Percentiles rank a stretch among this genome's conserved stretches.
Conservation (phyloP, 2,329 filamentous ascomycete genomes). For the Cercospora berteroae region DNA sequence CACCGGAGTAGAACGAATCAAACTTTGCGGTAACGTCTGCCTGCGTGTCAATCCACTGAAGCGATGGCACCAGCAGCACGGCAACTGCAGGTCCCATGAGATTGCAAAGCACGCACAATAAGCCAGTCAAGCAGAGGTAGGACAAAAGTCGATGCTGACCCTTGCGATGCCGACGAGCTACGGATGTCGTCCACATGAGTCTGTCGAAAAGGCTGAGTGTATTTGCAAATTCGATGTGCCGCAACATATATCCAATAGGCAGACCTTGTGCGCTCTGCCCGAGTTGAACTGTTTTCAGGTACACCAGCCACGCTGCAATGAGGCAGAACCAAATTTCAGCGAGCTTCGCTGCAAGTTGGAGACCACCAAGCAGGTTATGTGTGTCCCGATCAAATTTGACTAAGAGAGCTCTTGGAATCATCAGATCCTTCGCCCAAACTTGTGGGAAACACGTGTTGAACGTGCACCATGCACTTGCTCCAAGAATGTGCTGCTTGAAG, state of each 20-base stretch:
- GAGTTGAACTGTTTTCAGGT: background rate
- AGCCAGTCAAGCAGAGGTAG: background rate
- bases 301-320: background rate
- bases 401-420: background rate
- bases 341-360: background rate
- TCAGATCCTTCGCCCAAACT: background rate
- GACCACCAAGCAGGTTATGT: background rate
- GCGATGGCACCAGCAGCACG: slow-evolving; percentile 28
- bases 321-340: background rate
- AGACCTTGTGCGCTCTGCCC: background rate
- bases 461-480: background rate
- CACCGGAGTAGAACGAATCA: background rate
- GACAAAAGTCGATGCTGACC: background rate
- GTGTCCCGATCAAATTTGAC: background rate
- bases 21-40: background rate
- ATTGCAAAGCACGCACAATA: slow-evolving; percentile 32
- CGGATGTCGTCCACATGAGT: background rate
- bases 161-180: background rate
- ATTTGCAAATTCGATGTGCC: background rate
- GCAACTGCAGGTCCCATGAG: slow-evolving; percentile 36
- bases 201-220: background rate
- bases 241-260: background rate
- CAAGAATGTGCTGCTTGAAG: background rate
- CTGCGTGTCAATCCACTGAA: slow-evolving; percentile 27
- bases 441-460: background rate